Evolutionary conservation across 2,329 filamentous ascomycete genomes (phyloP), one percentile per base, ranked within the genome.

Genomic region (Teratosphaeriaceae sp.): DNA sequence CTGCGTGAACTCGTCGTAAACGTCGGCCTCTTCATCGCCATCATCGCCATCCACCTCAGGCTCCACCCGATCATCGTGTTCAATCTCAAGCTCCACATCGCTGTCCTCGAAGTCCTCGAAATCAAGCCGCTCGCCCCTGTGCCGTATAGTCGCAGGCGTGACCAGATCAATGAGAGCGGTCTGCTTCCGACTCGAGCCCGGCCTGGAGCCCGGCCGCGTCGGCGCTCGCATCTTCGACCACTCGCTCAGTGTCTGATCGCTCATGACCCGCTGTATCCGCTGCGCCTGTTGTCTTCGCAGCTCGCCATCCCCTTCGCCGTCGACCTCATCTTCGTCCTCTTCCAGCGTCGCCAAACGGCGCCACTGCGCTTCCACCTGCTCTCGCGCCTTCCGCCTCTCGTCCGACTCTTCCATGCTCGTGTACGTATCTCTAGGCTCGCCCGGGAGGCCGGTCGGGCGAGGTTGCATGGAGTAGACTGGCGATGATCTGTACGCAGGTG

Each of bases 341-440:
- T 51, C 48, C 1, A 44, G 27, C 16, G 46, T 38, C 13, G 34
- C 35, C 16, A 53, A 13, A 7, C 51, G 51, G 6, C 31, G 31
- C 31, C 31, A 19, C 15, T 34, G 31, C n/a, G 56, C 50, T 36
- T 57, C 51, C 33, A 44, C 35, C 37, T 49, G 44, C 15, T 52
- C 38, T 3, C 44, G 55, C 5, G 45, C 53, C 37, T 57, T 59
- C 12, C 65, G 57, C 29, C 54, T 55, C 43, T 70, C 65, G 37
- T 71, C 68, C 23, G 67, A 70, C 47, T 70, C 64, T 40, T 65
- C 60, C 63, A 69, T 68, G 21, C 65, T 65, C 26, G 62, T 60
- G 40, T 71, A 71, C 24, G 60, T 61, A n/a, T 64, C 57, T 44
- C 66, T 55, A 7, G 69, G 68, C 42, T 69, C 67, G 11, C 47